These are phyloP conservation scores for Brassica juncea DNA, from an alignment of 345 rosid species.

Conservation along the genomic window DNA sequence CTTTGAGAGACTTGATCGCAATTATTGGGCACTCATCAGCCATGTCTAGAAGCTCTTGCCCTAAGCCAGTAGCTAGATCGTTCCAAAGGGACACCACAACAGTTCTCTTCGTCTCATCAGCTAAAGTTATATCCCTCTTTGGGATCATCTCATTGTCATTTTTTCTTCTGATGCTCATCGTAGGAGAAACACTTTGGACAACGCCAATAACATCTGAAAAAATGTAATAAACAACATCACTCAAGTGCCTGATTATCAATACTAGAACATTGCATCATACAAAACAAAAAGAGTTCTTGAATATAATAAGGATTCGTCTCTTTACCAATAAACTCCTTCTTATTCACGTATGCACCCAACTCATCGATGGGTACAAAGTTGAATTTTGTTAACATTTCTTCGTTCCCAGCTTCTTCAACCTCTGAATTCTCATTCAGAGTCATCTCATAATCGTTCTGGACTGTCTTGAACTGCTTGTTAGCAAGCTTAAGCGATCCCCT, in stretches of 20 bases:
- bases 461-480: constrained; percentile 75
- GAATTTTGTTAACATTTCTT: no score
- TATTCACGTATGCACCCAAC: constrained; percentile 66
- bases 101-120: constrained; percentile 78
- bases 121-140: constrained; percentile 82
- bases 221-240: no score
- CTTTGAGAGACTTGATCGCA: constrained; percentile 79
- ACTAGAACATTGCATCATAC: no score
- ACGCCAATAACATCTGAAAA: background rate
- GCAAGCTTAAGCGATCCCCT: constrained; percentile 43
- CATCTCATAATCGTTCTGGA: constrained; percentile 91
- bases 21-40: constrained; percentile 69
- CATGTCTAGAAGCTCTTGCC: constrained; percentile 73
- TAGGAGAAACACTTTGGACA: background rate
- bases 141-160: constrained; percentile 72
- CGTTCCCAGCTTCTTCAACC: constrained; percentile 71
- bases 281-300: no score
- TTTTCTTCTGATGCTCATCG: constrained; percentile 4
- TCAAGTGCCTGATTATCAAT: no score
- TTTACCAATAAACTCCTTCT: constrained; percentile 77
- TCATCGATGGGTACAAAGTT: no score
- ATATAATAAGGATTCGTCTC: constrained; percentile 9
- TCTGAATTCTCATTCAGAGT: constrained; percentile 76
- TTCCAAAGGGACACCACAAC: constrained; percentile 90
- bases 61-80: constrained; percentile 72